A percentile compares a stretch with the other conserved stretches of the same genome.
Conservation (phyloP, 2,329 filamentous ascomycete species). For the Pseudonectria buxi region DNA sequence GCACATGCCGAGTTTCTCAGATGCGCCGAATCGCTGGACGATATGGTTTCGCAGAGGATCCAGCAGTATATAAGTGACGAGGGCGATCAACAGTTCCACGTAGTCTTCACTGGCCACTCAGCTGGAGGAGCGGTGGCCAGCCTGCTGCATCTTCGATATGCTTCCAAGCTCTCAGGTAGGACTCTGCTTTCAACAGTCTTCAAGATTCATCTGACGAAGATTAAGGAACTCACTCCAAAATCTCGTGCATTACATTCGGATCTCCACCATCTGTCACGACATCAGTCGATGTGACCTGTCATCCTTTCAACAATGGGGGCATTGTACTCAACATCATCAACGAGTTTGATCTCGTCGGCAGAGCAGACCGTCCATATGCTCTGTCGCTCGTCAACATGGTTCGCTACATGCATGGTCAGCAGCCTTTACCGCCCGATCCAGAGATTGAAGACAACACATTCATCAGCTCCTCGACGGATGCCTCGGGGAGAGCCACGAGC, state of each 20-base stretch:
- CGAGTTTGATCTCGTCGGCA: constrained; percentile 18
- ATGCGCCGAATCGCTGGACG: constrained; percentile 9
- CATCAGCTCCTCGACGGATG: neutral
- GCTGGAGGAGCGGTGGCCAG: constrained; percentile 18
- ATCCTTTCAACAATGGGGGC: neutral
- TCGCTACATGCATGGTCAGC: constrained; percentile 4
- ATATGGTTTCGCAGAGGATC: constrained; percentile 5
- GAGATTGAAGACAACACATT: neutral
- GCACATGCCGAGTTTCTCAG: constrained; percentile 16
- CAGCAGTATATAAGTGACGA: neutral
- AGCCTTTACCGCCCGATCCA: neutral
- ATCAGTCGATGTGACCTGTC: constrained; percentile 3
- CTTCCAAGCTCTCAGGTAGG: constrained; percentile 5
- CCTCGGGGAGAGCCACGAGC: neutral
- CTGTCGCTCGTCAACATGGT: constrained; percentile 14
- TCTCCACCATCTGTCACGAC: constrained; percentile 13
- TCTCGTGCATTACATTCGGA: constrained; percentile 18
- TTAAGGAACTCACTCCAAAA: constrained; percentile 4
- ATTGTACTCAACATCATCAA: constrained; percentile 18
- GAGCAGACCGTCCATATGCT: constrained; percentile 15
- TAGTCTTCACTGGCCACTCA: constrained; percentile 18
- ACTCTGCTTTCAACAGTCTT: constrained; percentile 1
- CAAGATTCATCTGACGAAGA: neutral
- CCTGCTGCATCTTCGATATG: constrained; percentile 10
- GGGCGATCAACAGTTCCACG: constrained; percentile 4